Base-by-base conservation (phyloP, 495 filamentous ascomycete species). In the Podospora pseudoanserina region DNA sequence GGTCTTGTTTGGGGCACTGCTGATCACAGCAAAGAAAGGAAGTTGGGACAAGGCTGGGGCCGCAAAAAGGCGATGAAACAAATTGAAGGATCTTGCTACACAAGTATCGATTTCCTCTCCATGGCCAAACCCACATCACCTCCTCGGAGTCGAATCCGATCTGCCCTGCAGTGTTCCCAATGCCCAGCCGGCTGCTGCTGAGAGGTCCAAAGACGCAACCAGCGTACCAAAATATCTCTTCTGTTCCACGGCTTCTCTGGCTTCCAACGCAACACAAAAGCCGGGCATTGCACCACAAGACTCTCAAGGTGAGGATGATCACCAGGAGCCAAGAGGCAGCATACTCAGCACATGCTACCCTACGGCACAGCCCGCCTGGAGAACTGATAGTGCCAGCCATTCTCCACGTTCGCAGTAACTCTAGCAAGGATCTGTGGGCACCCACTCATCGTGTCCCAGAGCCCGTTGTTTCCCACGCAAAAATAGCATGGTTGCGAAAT, bases 291-390 rank as follows among this genome's bases (percentile, higher is more conserved):
- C 39, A 49, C 7, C 39, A 49, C 39, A 49, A 49, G 9, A 49
- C 39, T 49, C 9, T 18, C 5, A 16, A 49, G 9, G 7, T 18
- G 39, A 49, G 39, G 39, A 11, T 11, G 39, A 49, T 49, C 39
- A 16, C 9, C 39, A 49, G 39, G 9, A 49, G 39, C 39, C 39
- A 49, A 49, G 39, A 49, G 39, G 39, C 39, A 13, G 27, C 34
- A 11, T 4, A 44, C n/a, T 63, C 61, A 63, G 61, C 61, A 63
- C 32, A 39, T 63, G 61, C 30, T 32, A 16, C 27, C 19, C 34
- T 63, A 32, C 61, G 61, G 61, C 61, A 32, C 61, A 26, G 61
- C n/a, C 61, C 61, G 61, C 6, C 18, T 34, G 18, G 32, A 18
- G 60, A 3, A 11, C 30, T 63, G 61, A 63, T 63, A 63, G 61